phyloP scores from a whole-genome alignment of 768 basidiomycete genomes.

The Hericium coralloides region DNA sequence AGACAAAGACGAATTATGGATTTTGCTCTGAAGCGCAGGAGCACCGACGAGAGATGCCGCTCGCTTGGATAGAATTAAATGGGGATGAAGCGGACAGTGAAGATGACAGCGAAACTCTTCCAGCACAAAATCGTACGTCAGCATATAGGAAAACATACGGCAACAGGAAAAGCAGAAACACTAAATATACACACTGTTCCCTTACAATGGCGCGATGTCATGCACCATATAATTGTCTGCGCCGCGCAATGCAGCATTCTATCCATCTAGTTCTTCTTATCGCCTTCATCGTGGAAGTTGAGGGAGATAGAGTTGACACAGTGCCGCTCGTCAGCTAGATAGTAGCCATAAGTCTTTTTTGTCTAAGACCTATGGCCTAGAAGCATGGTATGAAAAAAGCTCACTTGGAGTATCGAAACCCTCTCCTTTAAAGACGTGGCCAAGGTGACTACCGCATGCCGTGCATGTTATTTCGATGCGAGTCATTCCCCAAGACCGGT shows the following conservation, averaged over 20 bases:
- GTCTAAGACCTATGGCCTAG: neutral
- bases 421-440: constrained; percentile 94
- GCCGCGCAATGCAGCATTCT: neutral
- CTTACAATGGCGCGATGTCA: neutral
- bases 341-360: no score
- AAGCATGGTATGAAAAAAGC: neutral
- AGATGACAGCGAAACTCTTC: no score
- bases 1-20: no score
- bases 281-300: constrained; percentile 52
- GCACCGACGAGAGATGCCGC: no score
- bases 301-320: constrained; percentile 86
- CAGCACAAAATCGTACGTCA: no score
- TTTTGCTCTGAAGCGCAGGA: no score
- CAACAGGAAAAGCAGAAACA: neutral
- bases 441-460: constrained; percentile 88
- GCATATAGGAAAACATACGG: neutral
- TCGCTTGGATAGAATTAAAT: no score
- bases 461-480: constrained; percentile 86
- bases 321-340: constrained; percentile 68
- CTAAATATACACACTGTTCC: neutral
- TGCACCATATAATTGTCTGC: neutral
- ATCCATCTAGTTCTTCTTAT: constrained; percentile 4
- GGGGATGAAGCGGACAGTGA: no score
- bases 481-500: constrained; percentile 52
- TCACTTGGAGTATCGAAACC: constrained; percentile 69